Conservation (phyloP, 2,329 filamentous ascomycete genomes). For the Cladorrhinum sp. region DNA sequence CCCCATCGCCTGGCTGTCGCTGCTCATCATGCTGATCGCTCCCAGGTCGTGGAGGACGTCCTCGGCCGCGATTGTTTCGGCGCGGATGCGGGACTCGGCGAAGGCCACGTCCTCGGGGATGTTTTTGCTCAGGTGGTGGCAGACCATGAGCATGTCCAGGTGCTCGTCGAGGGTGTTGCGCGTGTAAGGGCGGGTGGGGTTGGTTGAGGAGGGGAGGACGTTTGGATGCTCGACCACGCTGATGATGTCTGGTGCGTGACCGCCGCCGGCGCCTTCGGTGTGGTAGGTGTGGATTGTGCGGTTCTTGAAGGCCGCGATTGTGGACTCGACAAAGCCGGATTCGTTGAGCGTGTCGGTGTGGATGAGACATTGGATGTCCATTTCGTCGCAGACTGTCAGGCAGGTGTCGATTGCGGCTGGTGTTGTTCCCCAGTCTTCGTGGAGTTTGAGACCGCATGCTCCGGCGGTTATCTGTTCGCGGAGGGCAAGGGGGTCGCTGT, state of each 20-base stretch:
- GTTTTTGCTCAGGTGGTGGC: slow-evolving; percentile 87
- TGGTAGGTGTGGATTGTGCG: slow-evolving; percentile 96
- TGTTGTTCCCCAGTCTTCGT: slow-evolving; percentile 94
- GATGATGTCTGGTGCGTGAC: slow-evolving; percentile 95
- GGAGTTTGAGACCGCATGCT: slow-evolving; percentile 85
- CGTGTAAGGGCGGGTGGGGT: slow-evolving; percentile 88
- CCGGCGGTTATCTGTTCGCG: slow-evolving; percentile 79
- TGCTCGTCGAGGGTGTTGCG: slow-evolving; percentile 93
- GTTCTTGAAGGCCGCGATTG: slow-evolving; percentile 77
- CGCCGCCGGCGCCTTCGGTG: slow-evolving; percentile 91
- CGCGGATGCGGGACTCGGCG: slow-evolving; percentile 88
- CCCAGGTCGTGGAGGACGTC: slow-evolving; percentile 93
- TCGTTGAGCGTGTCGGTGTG: slow-evolving; percentile 97
- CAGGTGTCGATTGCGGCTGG: slow-evolving; percentile 90
- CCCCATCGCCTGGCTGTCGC: slow-evolving; percentile 94
- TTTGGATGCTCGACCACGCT: slow-evolving; percentile 84
- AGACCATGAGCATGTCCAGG: slow-evolving; percentile 98
- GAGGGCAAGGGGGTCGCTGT: slow-evolving; percentile 66
- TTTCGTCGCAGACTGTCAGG: slow-evolving; percentile 79
- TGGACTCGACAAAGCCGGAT: slow-evolving; percentile 93
- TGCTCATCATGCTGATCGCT: slow-evolving; percentile 96
- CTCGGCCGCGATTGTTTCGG: slow-evolving; percentile 94
- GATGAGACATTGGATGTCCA: slow-evolving; percentile 89
- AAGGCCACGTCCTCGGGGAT: slow-evolving; percentile 96
- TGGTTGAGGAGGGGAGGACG: slow-evolving; percentile 86